phyloP scores from a whole-genome alignment of 2,329 filamentous ascomycete species.

The Emericellopsis atlantica region DNA sequence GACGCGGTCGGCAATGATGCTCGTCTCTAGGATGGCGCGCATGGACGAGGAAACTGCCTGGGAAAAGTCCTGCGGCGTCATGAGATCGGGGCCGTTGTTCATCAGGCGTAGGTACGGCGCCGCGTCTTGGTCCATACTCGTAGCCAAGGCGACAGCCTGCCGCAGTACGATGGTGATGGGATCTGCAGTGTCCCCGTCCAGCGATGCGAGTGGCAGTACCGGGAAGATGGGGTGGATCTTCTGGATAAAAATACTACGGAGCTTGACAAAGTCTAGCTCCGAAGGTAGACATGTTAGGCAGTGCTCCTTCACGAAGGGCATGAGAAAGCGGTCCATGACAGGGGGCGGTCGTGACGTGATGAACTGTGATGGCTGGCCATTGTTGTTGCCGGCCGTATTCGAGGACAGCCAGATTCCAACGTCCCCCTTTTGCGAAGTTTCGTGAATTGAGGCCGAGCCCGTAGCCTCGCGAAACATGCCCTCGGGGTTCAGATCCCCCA shows the following conservation, averaged over 20 bases:
- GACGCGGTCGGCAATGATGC: slow-evolving; percentile 39
- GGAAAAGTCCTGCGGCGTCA: slow-evolving; percentile 34
- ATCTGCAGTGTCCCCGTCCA: slow-evolving; percentile 15
- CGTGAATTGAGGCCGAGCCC: slow-evolving; percentile 16
- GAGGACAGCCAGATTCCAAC: slow-evolving; percentile 42
- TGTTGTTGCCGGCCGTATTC: slow-evolving; percentile 8
- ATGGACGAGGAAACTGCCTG: slow-evolving; percentile 33
- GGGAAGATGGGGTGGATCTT: slow-evolving; percentile 44
- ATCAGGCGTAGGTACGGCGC: slow-evolving; percentile 29
- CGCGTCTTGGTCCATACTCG: slow-evolving; percentile 34
- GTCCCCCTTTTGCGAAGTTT: slow-evolving; percentile 33
- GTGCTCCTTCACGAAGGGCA: slow-evolving; percentile 29
- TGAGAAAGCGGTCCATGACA: slow-evolving; percentile 24
- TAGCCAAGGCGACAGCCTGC: slow-evolving; percentile 43
- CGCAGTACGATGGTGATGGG: slow-evolving; percentile 30
- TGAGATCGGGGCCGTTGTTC: slow-evolving; percentile 20
- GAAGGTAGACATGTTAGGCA: slow-evolving; percentile 36
- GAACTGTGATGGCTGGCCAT: slow-evolving; percentile 20
- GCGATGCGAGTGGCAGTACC: slow-evolving; percentile 26
- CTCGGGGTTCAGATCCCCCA: slow-evolving; percentile 48
- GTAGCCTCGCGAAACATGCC: slow-evolving; percentile 46
- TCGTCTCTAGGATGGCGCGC: slow-evolving; percentile 36
- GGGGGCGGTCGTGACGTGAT: slow-evolving; percentile 22
- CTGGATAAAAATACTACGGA: slow-evolving; percentile 33
- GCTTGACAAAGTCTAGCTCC: slow-evolving; percentile 26